Base-by-base conservation (phyloP, 176 grass and related monocot genomes). In the Eragrostis curvula region DNA sequence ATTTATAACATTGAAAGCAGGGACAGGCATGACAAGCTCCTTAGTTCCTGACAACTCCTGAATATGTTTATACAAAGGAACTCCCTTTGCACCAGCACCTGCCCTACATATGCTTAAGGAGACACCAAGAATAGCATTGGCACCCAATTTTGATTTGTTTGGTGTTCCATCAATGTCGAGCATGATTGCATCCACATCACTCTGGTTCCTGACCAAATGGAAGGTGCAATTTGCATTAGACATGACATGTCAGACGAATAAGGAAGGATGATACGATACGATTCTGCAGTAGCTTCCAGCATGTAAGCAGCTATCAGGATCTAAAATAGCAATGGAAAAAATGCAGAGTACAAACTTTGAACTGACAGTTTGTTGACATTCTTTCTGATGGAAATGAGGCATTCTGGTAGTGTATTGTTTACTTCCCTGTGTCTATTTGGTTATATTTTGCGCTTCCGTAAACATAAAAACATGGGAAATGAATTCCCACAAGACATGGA, bases 1-100 rank as follows among this genome's bases (percentile, higher is more conserved):
- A 70, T 98, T 98, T 80, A 98, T 98, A 41, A 98, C 96, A 80
- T 98, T 98, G 60, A 98, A 98, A 90, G 96, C 96, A 57, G 96
- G 96, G 44, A 98, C 96, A 23, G 96, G 96, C 93, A 98, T 98
- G 64, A 96, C 87, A 73, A 98, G 93, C 55, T 98, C 91, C 73
- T 93, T 95, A 12, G 77, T 91, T 81, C 93, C 88, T 39, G 96
- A 80, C 55, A 98, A 32, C 83, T 98, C 96, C 70, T 98, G 96
- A 50, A 98, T 96, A 84, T 98, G 96, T 81, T 79, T 91, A 83
- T 96, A 98, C 46, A 96, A 67, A 70, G 96, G 96, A 85, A 98
- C 84, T 78, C 89, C 89, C 75, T 98, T 98, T 30, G 93, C 89
- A 49, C 89, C 85, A 13, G 93, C 93, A 20, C 93, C 96, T 65